Evolutionary conservation across 768 basidiomycete genomes (phyloP).

Genomic region (Hygrocybe coccinea): DNA sequence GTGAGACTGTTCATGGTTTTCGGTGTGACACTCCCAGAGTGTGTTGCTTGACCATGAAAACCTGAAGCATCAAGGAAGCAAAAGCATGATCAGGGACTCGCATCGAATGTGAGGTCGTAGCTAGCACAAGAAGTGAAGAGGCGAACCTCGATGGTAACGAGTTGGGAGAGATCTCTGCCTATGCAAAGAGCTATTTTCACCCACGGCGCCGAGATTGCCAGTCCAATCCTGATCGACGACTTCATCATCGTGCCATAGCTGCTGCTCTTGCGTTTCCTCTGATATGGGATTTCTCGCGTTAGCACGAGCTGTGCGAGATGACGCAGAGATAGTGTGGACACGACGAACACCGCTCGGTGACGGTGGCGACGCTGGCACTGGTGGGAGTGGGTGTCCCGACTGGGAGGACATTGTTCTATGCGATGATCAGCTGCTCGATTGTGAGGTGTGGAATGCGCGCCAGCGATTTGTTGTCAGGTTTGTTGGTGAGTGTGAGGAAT

Average conservation of each 20-base stretch:
- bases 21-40: slow-evolving; percentile 60
- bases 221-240: slow-evolving; percentile 78
- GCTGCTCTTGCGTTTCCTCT: slow-evolving; percentile 56
- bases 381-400: slow-evolving; percentile 25
- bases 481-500: too few relatives aligned
- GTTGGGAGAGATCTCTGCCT: slow-evolving; percentile 79
- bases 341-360: slow-evolving; percentile 53
- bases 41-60: slow-evolving; percentile 48
- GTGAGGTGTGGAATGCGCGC: too few relatives aligned
- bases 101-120: slow-evolving; percentile 9
- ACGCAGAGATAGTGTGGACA: slow-evolving; percentile 77
- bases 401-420: background rate
- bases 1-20: slow-evolving; percentile 77
- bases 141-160: slow-evolving; percentile 68
- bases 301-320: slow-evolving; percentile 60
- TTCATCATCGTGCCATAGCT: slow-evolving; percentile 69
- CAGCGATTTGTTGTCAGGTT: too few relatives aligned
- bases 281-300: slow-evolving; percentile 59
- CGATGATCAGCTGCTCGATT: background rate
- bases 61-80: slow-evolving; percentile 32
- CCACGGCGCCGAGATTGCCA: slow-evolving; percentile 75
- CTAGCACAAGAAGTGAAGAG: slow-evolving; percentile 5
- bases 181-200: slow-evolving; percentile 75
- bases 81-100: slow-evolving; percentile 12
- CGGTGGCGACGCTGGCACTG: slow-evolving; percentile 38